Evolutionary conservation across 208 protist species (phyloP).

Genomic region (Crithidia thermophila): DNA sequence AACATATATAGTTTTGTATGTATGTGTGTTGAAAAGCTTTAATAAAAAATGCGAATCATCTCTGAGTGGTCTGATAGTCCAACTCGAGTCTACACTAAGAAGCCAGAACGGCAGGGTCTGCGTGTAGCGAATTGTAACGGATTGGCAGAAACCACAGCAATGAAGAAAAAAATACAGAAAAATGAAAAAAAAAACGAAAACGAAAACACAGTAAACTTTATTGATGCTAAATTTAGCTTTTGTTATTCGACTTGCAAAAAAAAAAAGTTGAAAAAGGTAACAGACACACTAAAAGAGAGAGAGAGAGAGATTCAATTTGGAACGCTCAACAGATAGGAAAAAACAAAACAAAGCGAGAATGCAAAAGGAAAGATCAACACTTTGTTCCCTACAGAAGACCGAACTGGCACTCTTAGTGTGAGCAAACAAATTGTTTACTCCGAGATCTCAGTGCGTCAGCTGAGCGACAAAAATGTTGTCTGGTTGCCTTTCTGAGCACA

Average conservation of each 20-base stretch:
- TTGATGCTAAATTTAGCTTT: too few species aligned
- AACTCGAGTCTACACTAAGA: background rate
- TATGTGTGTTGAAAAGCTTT: background rate
- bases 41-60: background rate
- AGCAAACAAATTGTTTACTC: too few species aligned
- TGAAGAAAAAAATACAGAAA: background rate
- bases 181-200: constrained; percentile 6
- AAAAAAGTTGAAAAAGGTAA: constrained; percentile 14
- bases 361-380: background rate
- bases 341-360: background rate
- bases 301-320: too few species aligned
- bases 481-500: too few species aligned
- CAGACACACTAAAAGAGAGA: background rate
- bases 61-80: constrained; percentile 1
- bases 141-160: background rate
- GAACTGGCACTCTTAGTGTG: too few species aligned
- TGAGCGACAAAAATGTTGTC: too few species aligned
- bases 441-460: too few species aligned
- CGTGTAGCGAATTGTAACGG: background rate
- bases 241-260: background rate
- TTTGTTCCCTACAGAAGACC: too few species aligned
- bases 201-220: constrained; percentile 8
- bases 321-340: too few species aligned
- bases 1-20: background rate
- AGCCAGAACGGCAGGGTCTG: background rate